Evolutionary conservation across 257 asterid genomes (phyloP).

Genomic region (Solanum paucissectum): DNA sequence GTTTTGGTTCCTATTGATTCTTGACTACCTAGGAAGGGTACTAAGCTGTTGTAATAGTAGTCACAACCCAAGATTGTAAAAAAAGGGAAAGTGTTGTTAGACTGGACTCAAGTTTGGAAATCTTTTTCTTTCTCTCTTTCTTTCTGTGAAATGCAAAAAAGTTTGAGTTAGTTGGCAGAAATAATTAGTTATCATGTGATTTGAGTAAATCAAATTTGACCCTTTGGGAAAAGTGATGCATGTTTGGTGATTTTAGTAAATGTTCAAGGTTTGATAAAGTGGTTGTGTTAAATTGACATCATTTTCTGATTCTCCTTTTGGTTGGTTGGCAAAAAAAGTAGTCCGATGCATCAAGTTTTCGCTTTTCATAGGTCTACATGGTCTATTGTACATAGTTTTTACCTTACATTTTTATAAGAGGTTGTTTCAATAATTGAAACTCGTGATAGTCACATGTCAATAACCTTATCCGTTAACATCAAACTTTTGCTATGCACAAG

Average conservation of each 20-base stretch:
- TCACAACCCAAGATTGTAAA: background rate
- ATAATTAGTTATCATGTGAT: background rate
- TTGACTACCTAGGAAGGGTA: constrained; percentile 4
- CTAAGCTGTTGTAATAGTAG: background rate
- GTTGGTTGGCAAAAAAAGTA: background rate
- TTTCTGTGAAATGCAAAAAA: background rate
- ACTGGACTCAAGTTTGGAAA: background rate
- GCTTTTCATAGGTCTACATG: too few species aligned
- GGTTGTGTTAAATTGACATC: background rate
- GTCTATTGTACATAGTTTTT: background rate
- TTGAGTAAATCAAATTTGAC: background rate
- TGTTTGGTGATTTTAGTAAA: background rate
- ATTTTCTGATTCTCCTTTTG: background rate
- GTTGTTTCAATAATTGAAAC: background rate
- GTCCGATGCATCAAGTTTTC: background rate
- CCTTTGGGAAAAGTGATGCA: background rate
- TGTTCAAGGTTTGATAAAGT: background rate
- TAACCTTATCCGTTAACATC: too few species aligned
- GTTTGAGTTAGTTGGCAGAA: constrained; percentile 1
- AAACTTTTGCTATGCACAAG: background rate
- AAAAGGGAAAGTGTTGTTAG: background rate
- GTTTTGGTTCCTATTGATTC: background rate
- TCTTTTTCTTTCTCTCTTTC: background rate
- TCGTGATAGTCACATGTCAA: background rate
- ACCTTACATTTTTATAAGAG: background rate